These are phyloP conservation scores for Cutaneotrichosporon sp. DNA, from an alignment of 1,284 basidiomycete species.

Conservation along the genomic window DNA sequence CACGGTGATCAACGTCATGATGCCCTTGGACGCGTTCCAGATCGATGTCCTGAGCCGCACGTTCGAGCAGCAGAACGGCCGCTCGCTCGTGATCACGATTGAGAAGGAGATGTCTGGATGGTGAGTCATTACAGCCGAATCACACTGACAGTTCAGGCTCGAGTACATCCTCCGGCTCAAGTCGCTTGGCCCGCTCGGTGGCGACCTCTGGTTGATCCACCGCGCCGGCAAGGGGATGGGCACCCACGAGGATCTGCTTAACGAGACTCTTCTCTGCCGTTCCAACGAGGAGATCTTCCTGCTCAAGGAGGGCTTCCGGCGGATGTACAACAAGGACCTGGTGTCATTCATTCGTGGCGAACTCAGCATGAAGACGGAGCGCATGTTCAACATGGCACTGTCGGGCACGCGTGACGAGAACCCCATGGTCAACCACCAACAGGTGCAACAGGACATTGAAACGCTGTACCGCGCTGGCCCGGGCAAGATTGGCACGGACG, in stretches of 20 bases:
- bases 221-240: constrained; percentile 50
- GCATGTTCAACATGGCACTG: constrained; percentile 53
- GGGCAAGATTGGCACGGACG: constrained; percentile 53
- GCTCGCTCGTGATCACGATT: constrained; percentile 43
- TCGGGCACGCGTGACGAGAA: constrained; percentile 50
- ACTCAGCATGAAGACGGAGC: constrained; percentile 54
- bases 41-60: constrained; percentile 49
- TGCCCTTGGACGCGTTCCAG: constrained; percentile 51
- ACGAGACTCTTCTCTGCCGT: constrained; percentile 50
- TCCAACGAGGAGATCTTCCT: constrained; percentile 53
- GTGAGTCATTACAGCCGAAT: constrained; percentile 29
- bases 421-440: constrained; percentile 47
- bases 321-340: constrained; percentile 49
- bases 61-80: constrained; percentile 49
- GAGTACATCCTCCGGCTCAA: constrained; percentile 50
- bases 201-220: constrained; percentile 48
- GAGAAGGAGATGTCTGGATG: constrained; percentile 53
- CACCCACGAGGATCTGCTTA: constrained; percentile 53
- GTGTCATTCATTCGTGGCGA: constrained; percentile 47
- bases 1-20: constrained; percentile 46
- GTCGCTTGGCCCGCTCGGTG: constrained; percentile 50
- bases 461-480: constrained; percentile 49
- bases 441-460: constrained; percentile 51
- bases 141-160: constrained; percentile 35
- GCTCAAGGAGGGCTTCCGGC: constrained; percentile 51